Evolutionary conservation across 169 alveolate species (phyloP).

Genomic region (Cryptosporidium tyzzeri): DNA sequence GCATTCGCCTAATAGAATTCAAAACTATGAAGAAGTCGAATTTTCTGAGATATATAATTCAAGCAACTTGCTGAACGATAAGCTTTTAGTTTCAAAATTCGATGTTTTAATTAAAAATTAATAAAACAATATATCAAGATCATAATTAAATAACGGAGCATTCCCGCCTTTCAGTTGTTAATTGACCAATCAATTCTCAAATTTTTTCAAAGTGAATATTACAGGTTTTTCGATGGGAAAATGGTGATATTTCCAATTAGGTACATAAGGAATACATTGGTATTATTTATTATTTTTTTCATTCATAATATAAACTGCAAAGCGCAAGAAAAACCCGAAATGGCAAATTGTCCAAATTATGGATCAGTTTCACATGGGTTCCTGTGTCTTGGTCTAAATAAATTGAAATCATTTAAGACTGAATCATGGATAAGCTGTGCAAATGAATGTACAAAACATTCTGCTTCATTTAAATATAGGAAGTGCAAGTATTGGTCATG

Average conservation of each 20-base stretch:
- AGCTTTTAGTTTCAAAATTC: not conserved
- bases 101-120: not conserved
- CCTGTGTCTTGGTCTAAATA: constrained; percentile 62
- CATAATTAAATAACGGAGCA: not conserved
- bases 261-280: not conserved
- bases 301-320: not conserved
- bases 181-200: not conserved
- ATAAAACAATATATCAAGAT: not conserved
- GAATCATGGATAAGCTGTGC: constrained; percentile 74
- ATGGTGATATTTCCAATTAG: not conserved
- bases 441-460: constrained; percentile 54
- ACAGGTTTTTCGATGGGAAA: not conserved
- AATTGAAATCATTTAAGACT: constrained; percentile 31
- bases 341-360: constrained; percentile 48
- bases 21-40: constrained; percentile 14
- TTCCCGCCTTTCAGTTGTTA: constrained; percentile 16
- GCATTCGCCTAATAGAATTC: constrained; percentile 2
- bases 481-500: constrained; percentile 73
- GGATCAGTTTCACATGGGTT: constrained; percentile 65
- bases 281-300: not conserved
- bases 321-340: not conserved
- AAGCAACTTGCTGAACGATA: not conserved
- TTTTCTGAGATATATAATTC: constrained; percentile 8
- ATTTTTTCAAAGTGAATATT: not conserved
- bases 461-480: constrained; percentile 2